These are phyloP conservation scores for Bremia lactucae DNA, from an alignment of 352 stramenopile species.

Conservation along the genomic window DNA sequence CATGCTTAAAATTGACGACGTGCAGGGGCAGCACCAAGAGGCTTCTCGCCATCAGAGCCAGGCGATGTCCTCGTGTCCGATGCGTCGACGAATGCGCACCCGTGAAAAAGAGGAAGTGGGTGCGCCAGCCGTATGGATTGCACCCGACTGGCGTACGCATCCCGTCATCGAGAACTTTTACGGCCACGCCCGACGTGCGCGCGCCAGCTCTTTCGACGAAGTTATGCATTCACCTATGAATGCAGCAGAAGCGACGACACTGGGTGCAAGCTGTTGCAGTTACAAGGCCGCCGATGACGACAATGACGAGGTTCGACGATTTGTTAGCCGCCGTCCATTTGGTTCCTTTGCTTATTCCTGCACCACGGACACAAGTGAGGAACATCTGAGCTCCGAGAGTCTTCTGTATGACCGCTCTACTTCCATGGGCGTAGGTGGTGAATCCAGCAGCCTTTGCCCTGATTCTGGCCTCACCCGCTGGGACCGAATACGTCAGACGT, in stretches of 20 bases:
- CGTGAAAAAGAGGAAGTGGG: slow-evolving; percentile 11
- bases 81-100: slow-evolving; percentile 8
- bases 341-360: slow-evolving; percentile 60
- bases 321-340: slow-evolving; percentile 13
- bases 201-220: slow-evolving; percentile 71
- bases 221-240: slow-evolving; percentile 73
- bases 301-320: slow-evolving; percentile 4
- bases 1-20: slow-evolving; percentile 10
- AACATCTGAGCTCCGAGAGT: slow-evolving; percentile 13
- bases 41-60: background rate
- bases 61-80: slow-evolving; percentile 1
- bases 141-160: slow-evolving; percentile 56
- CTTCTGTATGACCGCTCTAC: slow-evolving; percentile 14
- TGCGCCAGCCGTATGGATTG: slow-evolving; percentile 59
- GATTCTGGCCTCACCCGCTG: slow-evolving; percentile 37
- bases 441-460: slow-evolving; percentile 1
- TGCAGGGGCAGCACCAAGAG: slow-evolving; percentile 5
- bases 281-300: slow-evolving; percentile 23
- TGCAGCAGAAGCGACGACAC: slow-evolving; percentile 39
- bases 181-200: slow-evolving; percentile 28
- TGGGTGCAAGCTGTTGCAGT: slow-evolving; percentile 44
- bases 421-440: background rate
- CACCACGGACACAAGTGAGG: slow-evolving; percentile 61
- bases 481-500: slow-evolving; percentile 31
- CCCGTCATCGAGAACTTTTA: slow-evolving; percentile 80